These are phyloP conservation scores for Colletotrichum sp. DNA, from an alignment of 2,329 filamentous ascomycete species.

Conservation along the genomic window DNA sequence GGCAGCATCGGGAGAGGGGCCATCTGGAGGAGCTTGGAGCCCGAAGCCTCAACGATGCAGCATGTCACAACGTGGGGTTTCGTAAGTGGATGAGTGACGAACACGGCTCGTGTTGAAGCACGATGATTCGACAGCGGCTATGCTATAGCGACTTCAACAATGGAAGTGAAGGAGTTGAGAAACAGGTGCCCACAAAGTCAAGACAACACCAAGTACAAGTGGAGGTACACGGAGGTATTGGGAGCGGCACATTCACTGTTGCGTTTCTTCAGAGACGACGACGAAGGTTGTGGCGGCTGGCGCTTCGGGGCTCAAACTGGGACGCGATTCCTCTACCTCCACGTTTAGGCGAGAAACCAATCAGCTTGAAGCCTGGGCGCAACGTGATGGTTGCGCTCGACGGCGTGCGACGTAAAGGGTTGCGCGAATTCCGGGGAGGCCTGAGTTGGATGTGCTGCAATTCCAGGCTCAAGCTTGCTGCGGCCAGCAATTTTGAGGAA, in stretches of 20 bases:
- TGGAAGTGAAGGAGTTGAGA: neutral
- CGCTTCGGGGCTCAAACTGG: neutral
- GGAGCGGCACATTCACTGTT: neutral
- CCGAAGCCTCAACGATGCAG: constrained; percentile 15
- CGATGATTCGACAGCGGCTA: constrained; percentile 11
- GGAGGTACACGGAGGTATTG: neutral
- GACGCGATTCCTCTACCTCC: neutral
- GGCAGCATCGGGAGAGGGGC: constrained; percentile 14
- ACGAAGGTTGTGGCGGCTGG: neutral
- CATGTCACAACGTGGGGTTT: constrained; percentile 19
- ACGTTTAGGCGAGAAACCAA: constrained; percentile 15
- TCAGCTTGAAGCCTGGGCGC: constrained; percentile 10
- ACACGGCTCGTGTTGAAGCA: neutral
- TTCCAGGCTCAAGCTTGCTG: constrained; percentile 1
- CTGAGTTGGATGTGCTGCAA: neutral
- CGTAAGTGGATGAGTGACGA: constrained; percentile 12
- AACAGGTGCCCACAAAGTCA: neutral
- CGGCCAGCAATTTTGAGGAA: neutral
- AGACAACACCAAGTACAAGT: neutral
- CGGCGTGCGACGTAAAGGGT: constrained; percentile 7
- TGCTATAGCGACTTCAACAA: neutral
- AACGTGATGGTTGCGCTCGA: constrained; percentile 27
- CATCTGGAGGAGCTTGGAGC: constrained; percentile 1
- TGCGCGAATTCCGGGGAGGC: constrained; percentile 18
- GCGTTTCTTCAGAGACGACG: neutral